phyloP scores from a whole-genome alignment of 1,139 yeast species.

The Suhomyces bribrorum region DNA sequence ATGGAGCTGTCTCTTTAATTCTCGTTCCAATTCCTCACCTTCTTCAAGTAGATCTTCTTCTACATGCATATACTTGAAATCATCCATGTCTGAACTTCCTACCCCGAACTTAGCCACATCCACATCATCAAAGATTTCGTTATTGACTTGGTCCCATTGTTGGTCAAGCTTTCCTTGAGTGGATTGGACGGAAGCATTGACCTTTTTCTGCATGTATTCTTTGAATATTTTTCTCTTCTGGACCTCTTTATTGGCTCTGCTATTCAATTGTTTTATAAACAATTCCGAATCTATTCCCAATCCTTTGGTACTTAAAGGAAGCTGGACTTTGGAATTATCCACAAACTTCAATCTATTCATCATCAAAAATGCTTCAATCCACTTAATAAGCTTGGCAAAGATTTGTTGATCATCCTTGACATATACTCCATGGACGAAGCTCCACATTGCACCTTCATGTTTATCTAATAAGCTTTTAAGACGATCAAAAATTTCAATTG shows the following conservation, averaged over 20 bases:
- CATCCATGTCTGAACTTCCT: conserved; percentile 57
- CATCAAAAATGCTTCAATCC: conserved; percentile 61
- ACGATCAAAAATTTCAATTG: conserved; percentile 60
- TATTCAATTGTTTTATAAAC: conserved; percentile 34
- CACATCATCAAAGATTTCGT: conserved; percentile 45
- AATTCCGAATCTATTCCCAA: conserved; percentile 24
- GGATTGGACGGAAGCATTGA: conserved; percentile 17
- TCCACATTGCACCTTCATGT: conserved; percentile 71
- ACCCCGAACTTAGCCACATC: conserved; percentile 56
- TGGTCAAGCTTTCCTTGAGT: conserved; percentile 40
- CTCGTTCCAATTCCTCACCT: conserved; percentile 13
- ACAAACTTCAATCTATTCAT: conserved; percentile 63
- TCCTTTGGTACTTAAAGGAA: conserved; percentile 35
- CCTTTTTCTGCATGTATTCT: conserved; percentile 29
- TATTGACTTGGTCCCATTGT: conserved; percentile 51
- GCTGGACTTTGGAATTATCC: conserved; percentile 45
- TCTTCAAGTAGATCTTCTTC: conserved; percentile 20
- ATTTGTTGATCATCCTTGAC: conserved; percentile 68
- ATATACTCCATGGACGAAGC: conserved; percentile 76
- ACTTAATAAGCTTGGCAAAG: conserved; percentile 66
- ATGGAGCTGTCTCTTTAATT: conserved; percentile 13
- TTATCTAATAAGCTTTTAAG: conserved; percentile 64
- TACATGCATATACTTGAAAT: conserved; percentile 41
- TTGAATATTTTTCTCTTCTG: conserved; percentile 36
- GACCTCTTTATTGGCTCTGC: conserved; percentile 30